These are phyloP conservation scores for Mixia osmundae DNA, from an alignment of 1,284 basidiomycete species.

Conservation along the genomic window DNA sequence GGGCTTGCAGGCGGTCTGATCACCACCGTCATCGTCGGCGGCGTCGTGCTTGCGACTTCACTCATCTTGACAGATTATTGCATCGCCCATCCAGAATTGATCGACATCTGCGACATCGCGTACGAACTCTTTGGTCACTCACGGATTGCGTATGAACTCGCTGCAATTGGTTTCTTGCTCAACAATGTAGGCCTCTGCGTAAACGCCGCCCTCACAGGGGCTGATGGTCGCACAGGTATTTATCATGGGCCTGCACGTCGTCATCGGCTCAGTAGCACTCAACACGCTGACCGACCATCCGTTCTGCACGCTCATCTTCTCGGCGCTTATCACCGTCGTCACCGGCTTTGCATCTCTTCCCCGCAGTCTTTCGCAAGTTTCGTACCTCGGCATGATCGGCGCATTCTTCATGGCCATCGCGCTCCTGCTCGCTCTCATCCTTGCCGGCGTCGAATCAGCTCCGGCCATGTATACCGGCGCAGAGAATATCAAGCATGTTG, in stretches of 20 bases:
- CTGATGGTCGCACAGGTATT: constrained; percentile 20
- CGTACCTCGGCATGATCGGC: background rate
- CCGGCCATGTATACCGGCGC: constrained; percentile 10
- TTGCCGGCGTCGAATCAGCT: constrained; percentile 6
- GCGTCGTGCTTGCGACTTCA: constrained; percentile 25
- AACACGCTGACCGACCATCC: constrained; percentile 37
- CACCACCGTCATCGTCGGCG: constrained; percentile 26
- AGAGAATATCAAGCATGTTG: constrained; percentile 16
- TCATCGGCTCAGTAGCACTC: constrained; percentile 21
- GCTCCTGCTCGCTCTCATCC: constrained; percentile 3
- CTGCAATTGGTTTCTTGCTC: constrained; percentile 29
- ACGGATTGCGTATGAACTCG: constrained; percentile 29
- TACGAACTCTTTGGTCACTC: constrained; percentile 30
- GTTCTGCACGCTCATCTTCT: constrained; percentile 34
- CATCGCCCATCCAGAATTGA: constrained; percentile 33
- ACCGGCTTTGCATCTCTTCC: constrained; percentile 11
- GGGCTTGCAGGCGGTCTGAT: constrained; percentile 32
- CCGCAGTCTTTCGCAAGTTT: background rate
- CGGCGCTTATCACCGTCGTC: constrained; percentile 22
- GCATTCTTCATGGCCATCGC: constrained; percentile 9
- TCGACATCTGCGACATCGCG: constrained; percentile 38
- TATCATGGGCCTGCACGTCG: constrained; percentile 24
- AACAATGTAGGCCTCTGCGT: constrained; percentile 24
- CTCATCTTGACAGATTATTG: constrained; percentile 35
- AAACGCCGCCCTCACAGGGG: constrained; percentile 5